Conservation (phyloP, 1,284 basidiomycete genomes). For the Heterobasidion occidentale region DNA sequence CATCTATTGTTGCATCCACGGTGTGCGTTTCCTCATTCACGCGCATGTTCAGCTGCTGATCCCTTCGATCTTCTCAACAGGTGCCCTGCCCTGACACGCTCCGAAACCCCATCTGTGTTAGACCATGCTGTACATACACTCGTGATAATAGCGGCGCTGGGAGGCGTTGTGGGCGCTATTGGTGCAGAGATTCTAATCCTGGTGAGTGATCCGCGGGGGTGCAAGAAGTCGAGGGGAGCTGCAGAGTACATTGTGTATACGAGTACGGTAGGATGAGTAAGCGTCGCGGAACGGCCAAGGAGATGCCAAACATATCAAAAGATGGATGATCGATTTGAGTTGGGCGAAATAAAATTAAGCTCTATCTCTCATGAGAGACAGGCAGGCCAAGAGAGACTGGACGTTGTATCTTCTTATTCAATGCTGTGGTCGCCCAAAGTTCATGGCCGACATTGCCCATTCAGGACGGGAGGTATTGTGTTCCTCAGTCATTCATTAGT, state of each 20-base stretch:
- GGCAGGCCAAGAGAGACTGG: constrained; percentile 5
- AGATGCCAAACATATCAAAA: constrained; percentile 2
- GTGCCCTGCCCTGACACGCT: not conserved
- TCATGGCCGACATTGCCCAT: not conserved
- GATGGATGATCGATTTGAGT: constrained; percentile 14
- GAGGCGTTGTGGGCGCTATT: not conserved
- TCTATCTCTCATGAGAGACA: not conserved
- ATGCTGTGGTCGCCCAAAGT: not conserved
- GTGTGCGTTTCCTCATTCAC: constrained; percentile 17
- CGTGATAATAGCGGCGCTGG: not conserved
- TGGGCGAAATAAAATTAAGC: constrained; percentile 10
- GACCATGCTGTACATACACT: not conserved
- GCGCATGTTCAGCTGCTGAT: constrained; percentile 10
- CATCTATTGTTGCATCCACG: constrained; percentile 5
- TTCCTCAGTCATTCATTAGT: not conserved
- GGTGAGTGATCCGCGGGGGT: constrained; percentile 11
- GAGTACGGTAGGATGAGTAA: not conserved
- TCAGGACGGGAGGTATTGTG: not conserved
- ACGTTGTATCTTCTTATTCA: constrained; percentile 1
- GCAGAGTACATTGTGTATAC: no score
- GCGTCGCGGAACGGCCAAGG: constrained; percentile 7
- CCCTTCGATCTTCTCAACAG: not conserved
- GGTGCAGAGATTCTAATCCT: not conserved
- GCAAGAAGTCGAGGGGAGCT: not conserved
- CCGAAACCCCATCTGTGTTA: not conserved